phyloP scores from a whole-genome alignment of 345 rosid genomes.

The Cardiospermum halicacabum region DNA sequence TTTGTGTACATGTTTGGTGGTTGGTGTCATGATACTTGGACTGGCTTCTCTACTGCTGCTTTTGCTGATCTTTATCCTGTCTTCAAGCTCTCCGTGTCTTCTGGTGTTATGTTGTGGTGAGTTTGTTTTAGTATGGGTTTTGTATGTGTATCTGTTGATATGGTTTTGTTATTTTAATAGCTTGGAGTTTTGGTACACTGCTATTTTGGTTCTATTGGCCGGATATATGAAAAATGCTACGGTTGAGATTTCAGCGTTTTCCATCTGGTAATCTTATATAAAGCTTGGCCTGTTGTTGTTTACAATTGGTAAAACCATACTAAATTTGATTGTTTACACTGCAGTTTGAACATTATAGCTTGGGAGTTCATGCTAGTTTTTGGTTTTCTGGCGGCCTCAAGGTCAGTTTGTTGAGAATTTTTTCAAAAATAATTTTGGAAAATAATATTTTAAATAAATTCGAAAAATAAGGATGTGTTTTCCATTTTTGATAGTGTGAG shows the following conservation, averaged over 20 bases:
- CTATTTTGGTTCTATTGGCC: constrained; percentile 61
- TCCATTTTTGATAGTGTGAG: constrained; percentile 34
- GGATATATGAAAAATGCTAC: constrained; percentile 67
- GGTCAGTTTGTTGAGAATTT: not conserved
- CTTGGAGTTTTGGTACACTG: constrained; percentile 77
- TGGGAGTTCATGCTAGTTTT: constrained; percentile 54
- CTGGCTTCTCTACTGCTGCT: constrained; percentile 43
- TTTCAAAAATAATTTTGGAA: no score
- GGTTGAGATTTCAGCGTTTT: constrained; percentile 63
- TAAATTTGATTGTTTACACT: not conserved
- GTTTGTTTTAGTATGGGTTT: not conserved
- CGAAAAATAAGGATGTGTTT: no score
- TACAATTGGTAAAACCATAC: not conserved
- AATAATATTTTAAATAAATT: no score
- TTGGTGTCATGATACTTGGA: constrained; percentile 62
- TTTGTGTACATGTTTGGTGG: constrained; percentile 52
- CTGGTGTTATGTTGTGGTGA: constrained; percentile 63
- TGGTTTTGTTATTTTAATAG: constrained; percentile 26
- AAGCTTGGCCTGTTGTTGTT: no score
- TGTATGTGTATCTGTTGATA: no score
- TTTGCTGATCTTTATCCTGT: constrained; percentile 42
- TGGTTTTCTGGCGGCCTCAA: constrained; percentile 49
- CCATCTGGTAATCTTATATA: constrained; percentile 58
- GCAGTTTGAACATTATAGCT: constrained; percentile 35
- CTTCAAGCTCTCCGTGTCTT: constrained; percentile 50